Evolutionary conservation across 768 basidiomycete genomes (phyloP).

Genomic region (Lactarius indigo): DNA sequence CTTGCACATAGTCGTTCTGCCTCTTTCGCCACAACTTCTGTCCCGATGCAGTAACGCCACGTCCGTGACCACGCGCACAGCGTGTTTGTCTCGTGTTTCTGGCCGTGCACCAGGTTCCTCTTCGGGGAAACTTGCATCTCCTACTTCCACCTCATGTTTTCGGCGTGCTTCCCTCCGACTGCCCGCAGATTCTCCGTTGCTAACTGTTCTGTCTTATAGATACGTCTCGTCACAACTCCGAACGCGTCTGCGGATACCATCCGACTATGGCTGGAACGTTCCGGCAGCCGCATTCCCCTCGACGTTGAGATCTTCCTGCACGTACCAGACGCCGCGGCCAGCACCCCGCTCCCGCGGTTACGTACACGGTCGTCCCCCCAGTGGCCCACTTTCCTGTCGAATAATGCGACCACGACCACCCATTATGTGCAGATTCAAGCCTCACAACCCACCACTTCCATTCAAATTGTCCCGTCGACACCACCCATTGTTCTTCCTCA

Average conservation of each 20-base stretch:
- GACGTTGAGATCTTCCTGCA: conserved; percentile 80
- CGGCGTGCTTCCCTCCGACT: conserved; percentile 18
- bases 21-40: conserved; percentile 16
- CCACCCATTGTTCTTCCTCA: conserved; percentile 24
- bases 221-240: conserved; percentile 69
- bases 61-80: conserved; percentile 4
- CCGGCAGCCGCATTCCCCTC: conserved; percentile 63
- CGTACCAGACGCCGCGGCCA: conserved; percentile 33
- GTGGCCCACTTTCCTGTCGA: conserved; percentile 27
- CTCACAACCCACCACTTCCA: conserved; percentile 23
- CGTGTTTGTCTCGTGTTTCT: conserved; percentile 20
- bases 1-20: conserved; percentile 8
- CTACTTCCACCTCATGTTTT: conserved; percentile 23
- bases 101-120: conserved; percentile 9
- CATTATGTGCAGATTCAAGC: conserved; percentile 29
- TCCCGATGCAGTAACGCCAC: conserved; percentile 21
- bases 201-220: conserved; percentile 39
- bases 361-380: conserved; percentile 26
- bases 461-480: conserved; percentile 26
- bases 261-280: conserved; percentile 79
- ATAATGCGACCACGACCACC: conserved; percentile 24
- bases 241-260: conserved; percentile 72
- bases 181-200: conserved; percentile 23
- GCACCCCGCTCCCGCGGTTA: conserved; percentile 12
- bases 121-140: conserved; percentile 13